A percentile compares a stretch with the other conserved stretches of the same genome.
These are phyloP conservation scores for Alnus rubra DNA, from an alignment of 306 rosid genomes.

Conservation along the genomic window DNA sequence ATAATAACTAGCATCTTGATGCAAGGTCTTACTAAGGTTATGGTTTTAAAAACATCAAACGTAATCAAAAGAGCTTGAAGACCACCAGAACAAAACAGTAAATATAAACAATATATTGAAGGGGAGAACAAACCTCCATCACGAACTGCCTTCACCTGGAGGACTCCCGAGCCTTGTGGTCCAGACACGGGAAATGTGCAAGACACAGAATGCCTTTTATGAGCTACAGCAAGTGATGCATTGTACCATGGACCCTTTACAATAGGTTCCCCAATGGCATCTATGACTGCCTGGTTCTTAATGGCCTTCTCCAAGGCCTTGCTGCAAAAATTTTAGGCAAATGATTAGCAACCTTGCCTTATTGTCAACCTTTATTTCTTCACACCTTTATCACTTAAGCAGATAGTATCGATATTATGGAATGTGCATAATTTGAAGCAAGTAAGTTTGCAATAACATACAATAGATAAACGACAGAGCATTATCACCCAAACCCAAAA, in stretches of 20 bases:
- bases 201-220: slow-evolving; percentile 79
- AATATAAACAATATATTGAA: background rate
- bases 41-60: background rate
- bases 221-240: slow-evolving; percentile 94
- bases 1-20: background rate
- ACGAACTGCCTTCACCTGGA: slow-evolving; percentile 86
- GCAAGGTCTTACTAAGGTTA: background rate
- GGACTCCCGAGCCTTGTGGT: slow-evolving; percentile 74
- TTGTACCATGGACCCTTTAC: slow-evolving; percentile 92
- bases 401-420: background rate
- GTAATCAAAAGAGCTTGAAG: background rate
- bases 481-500: background rate
- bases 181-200: slow-evolving; percentile 92
- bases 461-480: background rate
- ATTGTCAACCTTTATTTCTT: background rate
- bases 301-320: slow-evolving; percentile 82
- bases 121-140: slow-evolving; percentile 64
- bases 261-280: slow-evolving; percentile 90
- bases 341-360: slow-evolving; percentile 4
- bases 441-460: background rate
- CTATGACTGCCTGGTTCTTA: slow-evolving; percentile 58
- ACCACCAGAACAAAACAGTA: background rate
- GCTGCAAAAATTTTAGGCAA: slow-evolving; percentile 48
- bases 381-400: background rate
- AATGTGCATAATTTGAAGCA: background rate